Conservation (phyloP, 2,329 filamentous ascomycete species). For the Zymoseptoria pseudotritici region DNA sequence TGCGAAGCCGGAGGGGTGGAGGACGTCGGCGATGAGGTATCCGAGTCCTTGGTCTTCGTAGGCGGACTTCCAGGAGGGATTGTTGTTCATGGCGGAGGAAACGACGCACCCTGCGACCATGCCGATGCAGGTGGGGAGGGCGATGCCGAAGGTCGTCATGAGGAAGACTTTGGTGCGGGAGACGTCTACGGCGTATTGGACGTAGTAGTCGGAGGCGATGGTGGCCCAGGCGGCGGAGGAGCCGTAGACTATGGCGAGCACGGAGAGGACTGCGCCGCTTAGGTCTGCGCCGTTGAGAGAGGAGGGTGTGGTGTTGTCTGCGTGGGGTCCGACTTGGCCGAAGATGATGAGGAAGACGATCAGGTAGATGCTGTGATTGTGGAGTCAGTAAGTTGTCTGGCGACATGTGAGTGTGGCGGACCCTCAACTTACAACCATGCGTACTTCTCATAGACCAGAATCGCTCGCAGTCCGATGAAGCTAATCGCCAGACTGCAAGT, state of each 20-base stretch:
- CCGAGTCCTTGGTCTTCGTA: constrained; percentile 41
- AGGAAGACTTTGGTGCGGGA: constrained; percentile 35
- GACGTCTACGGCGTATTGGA: constrained; percentile 35
- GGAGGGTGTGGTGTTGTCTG: constrained; percentile 32
- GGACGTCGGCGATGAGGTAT: constrained; percentile 40
- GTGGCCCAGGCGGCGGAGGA: constrained; percentile 35
- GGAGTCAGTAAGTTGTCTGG: not conserved
- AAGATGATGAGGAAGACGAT: constrained; percentile 44
- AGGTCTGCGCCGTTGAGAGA: constrained; percentile 24
- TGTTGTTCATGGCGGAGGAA: constrained; percentile 31
- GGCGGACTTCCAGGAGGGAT: constrained; percentile 34
- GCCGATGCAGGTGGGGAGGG: constrained; percentile 37
- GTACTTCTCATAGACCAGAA: constrained; percentile 44
- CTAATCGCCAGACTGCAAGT: constrained; percentile 32
- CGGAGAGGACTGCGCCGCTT: constrained; percentile 22
- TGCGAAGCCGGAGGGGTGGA: constrained; percentile 41
- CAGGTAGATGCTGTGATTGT: constrained; percentile 29
- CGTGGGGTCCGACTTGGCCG: constrained; percentile 39
- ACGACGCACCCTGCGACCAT: constrained; percentile 38
- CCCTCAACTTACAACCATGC: constrained; percentile 34
- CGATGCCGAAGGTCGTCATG: constrained; percentile 37
- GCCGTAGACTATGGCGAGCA: constrained; percentile 34
- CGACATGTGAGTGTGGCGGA: not conserved
- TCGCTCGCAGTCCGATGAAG: constrained; percentile 37
- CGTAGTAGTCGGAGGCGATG: constrained; percentile 39